phyloP scores from a whole-genome alignment of 441 rosid genomes.

The Euphorbia schlechtendalii region DNA sequence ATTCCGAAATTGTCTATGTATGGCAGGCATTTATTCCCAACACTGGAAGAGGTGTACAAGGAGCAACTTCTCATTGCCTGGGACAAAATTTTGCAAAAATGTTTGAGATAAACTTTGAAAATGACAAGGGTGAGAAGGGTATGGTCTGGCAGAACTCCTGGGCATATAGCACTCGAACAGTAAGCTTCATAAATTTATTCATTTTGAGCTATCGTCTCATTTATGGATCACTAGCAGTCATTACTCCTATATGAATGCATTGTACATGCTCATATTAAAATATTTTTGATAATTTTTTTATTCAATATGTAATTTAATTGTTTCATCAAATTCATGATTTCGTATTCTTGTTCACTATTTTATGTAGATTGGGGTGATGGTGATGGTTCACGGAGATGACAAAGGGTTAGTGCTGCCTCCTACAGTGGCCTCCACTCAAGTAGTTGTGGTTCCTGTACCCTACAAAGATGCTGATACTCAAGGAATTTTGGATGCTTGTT shows the following conservation, averaged over 20 bases:
- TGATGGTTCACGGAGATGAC: constrained; percentile 98
- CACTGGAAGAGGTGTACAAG: constrained; percentile 98
- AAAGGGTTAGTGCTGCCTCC: constrained; percentile 89
- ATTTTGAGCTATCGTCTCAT: background rate
- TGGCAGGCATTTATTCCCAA: constrained; percentile 89
- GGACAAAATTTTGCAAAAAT: constrained; percentile 97
- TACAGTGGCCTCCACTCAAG: constrained; percentile 84
- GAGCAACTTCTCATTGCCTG: constrained; percentile 94
- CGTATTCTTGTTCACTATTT: constrained; percentile 5
- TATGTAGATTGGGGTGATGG: constrained; percentile 88
- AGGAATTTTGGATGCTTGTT: constrained; percentile 86
- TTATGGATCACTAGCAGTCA: background rate
- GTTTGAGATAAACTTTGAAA: constrained; percentile 89
- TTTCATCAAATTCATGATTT: background rate
- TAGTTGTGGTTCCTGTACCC: constrained; percentile 84
- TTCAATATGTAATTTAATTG: background rate
- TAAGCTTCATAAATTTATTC: constrained; percentile 23
- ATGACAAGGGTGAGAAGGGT: constrained; percentile 83
- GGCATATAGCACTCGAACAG: constrained; percentile 93
- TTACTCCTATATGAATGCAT: background rate
- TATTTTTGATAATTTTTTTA: background rate
- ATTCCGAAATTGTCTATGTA: constrained; percentile 7
- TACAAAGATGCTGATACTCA: constrained; percentile 83
- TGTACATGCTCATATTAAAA: background rate
- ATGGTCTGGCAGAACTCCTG: constrained; percentile 99